Evolutionary conservation across 768 basidiomycete species (phyloP), one percentile per base, ranked within the genome.

Genomic region (Russula sp.): DNA sequence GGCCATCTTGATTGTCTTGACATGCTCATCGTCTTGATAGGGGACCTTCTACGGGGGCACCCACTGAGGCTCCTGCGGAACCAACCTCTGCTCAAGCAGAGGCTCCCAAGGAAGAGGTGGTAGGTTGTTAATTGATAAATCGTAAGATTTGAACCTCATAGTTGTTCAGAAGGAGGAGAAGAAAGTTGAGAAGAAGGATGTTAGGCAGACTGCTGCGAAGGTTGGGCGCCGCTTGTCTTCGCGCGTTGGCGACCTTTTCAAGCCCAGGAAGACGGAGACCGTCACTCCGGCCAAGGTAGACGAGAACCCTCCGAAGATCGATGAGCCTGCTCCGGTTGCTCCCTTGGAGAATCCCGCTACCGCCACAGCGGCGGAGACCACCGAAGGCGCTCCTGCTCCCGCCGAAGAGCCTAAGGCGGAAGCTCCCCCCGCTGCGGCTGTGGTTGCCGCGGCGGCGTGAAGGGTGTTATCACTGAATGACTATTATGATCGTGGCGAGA

Each of bases 271-370:
- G 58, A 6, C 16, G n/a, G 64, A 65, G 53, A 1, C 84, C 39
- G 70, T 79, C 11, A 71, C 85, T 7, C 83, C 91, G 59, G 79
- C 90, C 49, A 93, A 92, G 80, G 89, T 93, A 60, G 87, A 92
- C 65, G 90, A 93, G 78, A 80, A 90, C 73, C 90, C 93, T 42
- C 92, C 93, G 66, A 85, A 86, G 79, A 88, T 94, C 67, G 93
- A 92, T 53, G 85, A 90, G 76, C 90, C 89, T 52, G 69, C 81
- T 35, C 87, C 87, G 11, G 83, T 93, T 65, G 90, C 89, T 58
- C 92, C 93, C 61, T 79, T 95, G 66, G 90, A 92, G 77, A 82
- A 88, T 73, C 86, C 89, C 41, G 86, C 85, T 20, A 75, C 79
- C 22, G 82, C 81, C 67, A 69, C 77, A 16, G 67, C 76, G 32